A percentile compares a stretch with the other conserved stretches of the same genome.
These are phyloP conservation scores for Plantago elongata DNA, from an alignment of 257 asterid species.

Conservation along the genomic window DNA sequence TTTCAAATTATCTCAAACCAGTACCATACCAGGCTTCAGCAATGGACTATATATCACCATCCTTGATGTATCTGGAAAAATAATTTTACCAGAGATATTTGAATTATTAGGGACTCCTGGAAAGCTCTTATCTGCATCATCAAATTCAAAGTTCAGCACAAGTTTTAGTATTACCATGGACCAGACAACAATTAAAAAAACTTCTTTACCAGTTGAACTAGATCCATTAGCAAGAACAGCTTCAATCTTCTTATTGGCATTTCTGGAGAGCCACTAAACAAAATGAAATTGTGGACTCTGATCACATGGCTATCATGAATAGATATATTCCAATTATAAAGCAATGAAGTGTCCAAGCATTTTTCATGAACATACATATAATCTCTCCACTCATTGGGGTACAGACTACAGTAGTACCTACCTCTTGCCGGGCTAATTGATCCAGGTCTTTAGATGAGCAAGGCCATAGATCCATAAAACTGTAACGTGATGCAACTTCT, in stretches of 20 bases:
- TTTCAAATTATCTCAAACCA: slow-evolving; percentile 8
- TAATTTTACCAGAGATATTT: slow-evolving; percentile 53
- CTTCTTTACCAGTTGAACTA: slow-evolving; percentile 43
- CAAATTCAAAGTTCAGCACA: slow-evolving; percentile 15
- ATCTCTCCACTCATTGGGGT: no score
- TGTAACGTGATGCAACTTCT: slow-evolving; percentile 84
- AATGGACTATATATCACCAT: slow-evolving; percentile 61
- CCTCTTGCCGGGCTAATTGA: slow-evolving; percentile 88
- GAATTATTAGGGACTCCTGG: slow-evolving; percentile 40
- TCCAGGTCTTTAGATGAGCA: slow-evolving; percentile 94
- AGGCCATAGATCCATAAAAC: slow-evolving; percentile 96
- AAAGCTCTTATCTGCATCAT: slow-evolving; percentile 46
- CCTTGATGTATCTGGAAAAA: slow-evolving; percentile 76
- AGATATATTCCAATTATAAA: background rate
- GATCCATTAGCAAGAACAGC: slow-evolving; percentile 50
- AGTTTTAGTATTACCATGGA: slow-evolving; percentile 5
- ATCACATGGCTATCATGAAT: slow-evolving; percentile 7
- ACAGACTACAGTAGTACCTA: slow-evolving; percentile 19
- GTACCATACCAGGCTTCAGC: slow-evolving; percentile 57
- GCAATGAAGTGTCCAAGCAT: background rate
- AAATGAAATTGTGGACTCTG: background rate
- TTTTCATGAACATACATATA: no score
- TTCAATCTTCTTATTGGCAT: slow-evolving; percentile 64
- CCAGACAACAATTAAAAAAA: slow-evolving; percentile 7
- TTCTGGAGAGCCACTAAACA: slow-evolving; percentile 69